These are phyloP conservation scores for Phlegmacium glaucopus DNA, from an alignment of 768 basidiomycete genomes.

Conservation along the genomic window DNA sequence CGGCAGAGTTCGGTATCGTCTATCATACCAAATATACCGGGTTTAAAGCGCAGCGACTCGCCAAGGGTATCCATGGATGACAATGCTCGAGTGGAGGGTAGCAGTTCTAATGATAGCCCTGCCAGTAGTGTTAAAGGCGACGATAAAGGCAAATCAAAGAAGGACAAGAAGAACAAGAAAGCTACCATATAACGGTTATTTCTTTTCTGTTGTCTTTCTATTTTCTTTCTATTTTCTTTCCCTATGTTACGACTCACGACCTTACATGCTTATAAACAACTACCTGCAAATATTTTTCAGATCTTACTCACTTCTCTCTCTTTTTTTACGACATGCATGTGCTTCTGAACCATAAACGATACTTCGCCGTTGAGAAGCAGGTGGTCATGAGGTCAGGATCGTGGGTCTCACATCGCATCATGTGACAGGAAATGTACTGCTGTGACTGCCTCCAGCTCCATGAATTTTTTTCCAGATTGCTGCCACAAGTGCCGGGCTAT, in stretches of 20 bases:
- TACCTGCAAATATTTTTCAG: no score
- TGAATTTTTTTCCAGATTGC: no score
- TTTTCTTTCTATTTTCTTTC: background rate
- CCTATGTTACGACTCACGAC: background rate
- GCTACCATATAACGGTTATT: slow-evolving; percentile 20
- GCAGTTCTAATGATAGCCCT: slow-evolving; percentile 50
- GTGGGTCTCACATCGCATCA: no score
- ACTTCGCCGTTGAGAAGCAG: no score
- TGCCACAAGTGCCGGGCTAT: no score
- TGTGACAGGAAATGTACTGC: no score
- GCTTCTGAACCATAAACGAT: no score
- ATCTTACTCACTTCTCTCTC: background rate
- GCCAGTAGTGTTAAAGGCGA: slow-evolving; percentile 51
- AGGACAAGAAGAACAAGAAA: slow-evolving; percentile 56
- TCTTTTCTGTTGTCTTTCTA: background rate
- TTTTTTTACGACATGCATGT: slow-evolving; percentile 7
- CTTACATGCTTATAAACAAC: no score
- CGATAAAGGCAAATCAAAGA: slow-evolving; percentile 52
- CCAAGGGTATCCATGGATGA: slow-evolving; percentile 41
- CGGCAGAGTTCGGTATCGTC: slow-evolving; percentile 52
- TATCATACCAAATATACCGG: slow-evolving; percentile 45
- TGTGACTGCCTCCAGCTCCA: no score
- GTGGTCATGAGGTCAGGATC: no score
- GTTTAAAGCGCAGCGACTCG: slow-evolving; percentile 50
- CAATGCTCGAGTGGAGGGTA: slow-evolving; percentile 38